Conservation (phyloP, 2,329 filamentous ascomycete species). For the Aspergillus ochraceus region DNA sequence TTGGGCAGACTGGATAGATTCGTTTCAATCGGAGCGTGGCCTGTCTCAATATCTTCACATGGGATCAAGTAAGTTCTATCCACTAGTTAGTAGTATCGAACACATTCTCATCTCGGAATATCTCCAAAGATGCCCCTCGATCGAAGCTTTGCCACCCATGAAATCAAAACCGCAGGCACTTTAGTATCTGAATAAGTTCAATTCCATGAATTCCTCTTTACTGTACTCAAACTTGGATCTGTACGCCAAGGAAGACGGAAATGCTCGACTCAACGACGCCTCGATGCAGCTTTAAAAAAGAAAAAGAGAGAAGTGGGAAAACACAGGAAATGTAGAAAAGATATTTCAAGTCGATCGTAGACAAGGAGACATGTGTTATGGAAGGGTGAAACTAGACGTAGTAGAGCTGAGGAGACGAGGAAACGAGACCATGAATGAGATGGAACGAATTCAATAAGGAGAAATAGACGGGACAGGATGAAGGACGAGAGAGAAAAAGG, state of each 20-base stretch:
- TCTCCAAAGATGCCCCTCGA: too few species aligned
- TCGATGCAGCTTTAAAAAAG: slow-evolving; percentile 17
- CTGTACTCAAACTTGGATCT: slow-evolving; percentile 14
- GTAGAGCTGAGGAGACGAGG: not conserved
- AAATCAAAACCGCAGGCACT: not conserved
- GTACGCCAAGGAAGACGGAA: slow-evolving; percentile 13
- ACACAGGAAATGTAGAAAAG: slow-evolving; percentile 5
- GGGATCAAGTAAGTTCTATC: too few species aligned
- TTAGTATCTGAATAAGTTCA: not conserved
- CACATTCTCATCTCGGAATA: too few species aligned
- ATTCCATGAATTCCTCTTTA: slow-evolving; percentile 9
- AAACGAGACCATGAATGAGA: not conserved
- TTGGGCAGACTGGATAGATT: too few species aligned
- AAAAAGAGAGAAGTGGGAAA: slow-evolving; percentile 4
- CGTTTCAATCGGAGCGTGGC: too few species aligned
- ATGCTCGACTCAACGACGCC: slow-evolving; percentile 20
- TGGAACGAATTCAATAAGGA: slow-evolving; percentile 2
- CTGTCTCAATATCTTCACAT: too few species aligned
- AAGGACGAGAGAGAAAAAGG: not conserved
- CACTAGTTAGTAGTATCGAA: too few species aligned
- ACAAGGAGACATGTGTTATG: slow-evolving; percentile 1
- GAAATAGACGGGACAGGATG: slow-evolving; percentile 2
- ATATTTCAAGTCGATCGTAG: not conserved
- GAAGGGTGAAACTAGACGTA: not conserved
- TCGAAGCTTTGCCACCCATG: too few species aligned